Evolutionary conservation across 768 basidiomycete genomes (phyloP), one percentile per base, ranked within the genome.

Genomic region (Phaffia australis): DNA sequence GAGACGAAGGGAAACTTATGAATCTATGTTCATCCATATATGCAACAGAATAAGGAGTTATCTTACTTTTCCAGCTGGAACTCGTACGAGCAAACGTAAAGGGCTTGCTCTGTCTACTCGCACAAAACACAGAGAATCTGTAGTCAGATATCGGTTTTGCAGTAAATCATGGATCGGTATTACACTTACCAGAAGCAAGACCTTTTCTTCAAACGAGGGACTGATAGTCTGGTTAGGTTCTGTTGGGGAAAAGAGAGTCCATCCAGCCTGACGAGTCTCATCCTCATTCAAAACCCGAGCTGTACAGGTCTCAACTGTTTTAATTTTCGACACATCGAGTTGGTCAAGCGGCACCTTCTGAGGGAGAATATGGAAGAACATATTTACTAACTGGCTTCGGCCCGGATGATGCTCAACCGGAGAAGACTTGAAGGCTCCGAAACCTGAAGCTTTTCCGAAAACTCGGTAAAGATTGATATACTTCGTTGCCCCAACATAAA

Each of bases 161-260:
- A 21, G 18, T 16, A 5, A 32, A 7, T 1, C 21, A 23, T 3
- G 21, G 32, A 42, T 23, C 6, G 19, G 18, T 18, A 14, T 42
- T 1, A n/a, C 35, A 80, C 88, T 65, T 61, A 92, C 92, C 75
- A 98, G 75, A 0, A 99, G 77, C 21, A 98, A 69, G 3, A 99
- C 85, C 75, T 97, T 98, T 79, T 98, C 95, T 77, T 97, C 93
- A 69, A 90, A 91, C 70, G 84, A 86, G 50, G 87, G 81, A n/a
- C 83, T 81, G 8, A 88, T 73, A 74, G 81, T 88, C 59, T 80
- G 78, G 72, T 87, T 88, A 62, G 88, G 73, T 60, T 87, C 83
- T 70, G 84, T 83, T 0, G 95, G 95, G 0, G 89, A 83, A 70
- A 98, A 85, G 30, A 98, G 74, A 0, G 93, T 97, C 94, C 95